phyloP scores from a whole-genome alignment of 257 asterid genomes.

The Nicotiana attenuata region DNA sequence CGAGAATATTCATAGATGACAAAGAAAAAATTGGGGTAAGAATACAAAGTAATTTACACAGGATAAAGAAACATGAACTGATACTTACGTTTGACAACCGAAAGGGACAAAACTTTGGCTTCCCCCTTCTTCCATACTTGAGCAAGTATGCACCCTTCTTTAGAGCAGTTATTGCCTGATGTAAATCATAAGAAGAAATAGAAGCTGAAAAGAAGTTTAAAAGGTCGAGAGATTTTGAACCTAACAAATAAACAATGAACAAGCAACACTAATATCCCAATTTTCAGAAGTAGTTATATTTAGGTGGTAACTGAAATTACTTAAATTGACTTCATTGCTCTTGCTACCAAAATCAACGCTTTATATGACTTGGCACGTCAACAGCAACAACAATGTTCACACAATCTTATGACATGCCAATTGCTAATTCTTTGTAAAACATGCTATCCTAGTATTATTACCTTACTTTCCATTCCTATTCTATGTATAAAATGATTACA shows the following conservation, averaged over 20 bases:
- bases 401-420: neutral
- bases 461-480: neutral
- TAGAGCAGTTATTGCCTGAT: constrained; percentile 78
- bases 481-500: neutral
- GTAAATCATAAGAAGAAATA: constrained; percentile 24
- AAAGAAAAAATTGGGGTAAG: constrained; percentile 7
- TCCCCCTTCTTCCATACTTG: constrained; percentile 90
- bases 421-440: no score
- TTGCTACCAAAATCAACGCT: neutral
- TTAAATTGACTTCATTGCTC: constrained; percentile 8
- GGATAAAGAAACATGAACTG: neutral
- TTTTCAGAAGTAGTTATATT: neutral
- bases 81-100: constrained; percentile 77
- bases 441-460: neutral
- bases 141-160: constrained; percentile 85
- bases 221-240: constrained; percentile 9
- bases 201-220: constrained; percentile 22
- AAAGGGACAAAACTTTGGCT: constrained; percentile 91
- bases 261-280: neutral
- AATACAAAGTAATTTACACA: constrained; percentile 12
- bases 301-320: neutral
- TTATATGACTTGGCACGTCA: neutral
- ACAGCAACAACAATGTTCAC: neutral
- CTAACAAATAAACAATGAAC: constrained; percentile 16
- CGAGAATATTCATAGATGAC: neutral